Evolutionary conservation across 805 yeast species (phyloP).

Genomic region (Candida maris): DNA sequence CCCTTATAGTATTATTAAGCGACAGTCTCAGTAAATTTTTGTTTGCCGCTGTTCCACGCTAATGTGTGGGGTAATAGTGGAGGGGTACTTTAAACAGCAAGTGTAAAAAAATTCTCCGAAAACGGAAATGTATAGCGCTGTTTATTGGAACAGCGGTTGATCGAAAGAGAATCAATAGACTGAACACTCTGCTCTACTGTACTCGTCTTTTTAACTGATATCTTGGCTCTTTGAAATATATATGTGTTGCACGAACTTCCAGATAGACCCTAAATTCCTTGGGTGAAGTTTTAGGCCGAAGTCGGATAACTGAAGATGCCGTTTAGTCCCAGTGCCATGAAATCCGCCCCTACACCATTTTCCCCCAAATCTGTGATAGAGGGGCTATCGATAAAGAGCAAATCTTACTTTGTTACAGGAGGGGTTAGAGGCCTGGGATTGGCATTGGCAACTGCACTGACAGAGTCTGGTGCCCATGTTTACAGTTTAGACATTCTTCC

Average conservation of each 20-base stretch:
- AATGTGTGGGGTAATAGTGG: constrained; percentile 1
- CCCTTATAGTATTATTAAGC: background rate
- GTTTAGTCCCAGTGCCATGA: constrained; percentile 12
- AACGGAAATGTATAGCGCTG: background rate
- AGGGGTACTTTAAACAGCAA: background rate
- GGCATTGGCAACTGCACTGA: constrained; percentile 10
- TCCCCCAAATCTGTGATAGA: constrained; percentile 15
- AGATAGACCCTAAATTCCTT: background rate
- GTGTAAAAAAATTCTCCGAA: background rate
- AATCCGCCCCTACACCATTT: constrained; percentile 14
- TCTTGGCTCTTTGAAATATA: background rate
- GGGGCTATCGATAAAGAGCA: constrained; percentile 9
- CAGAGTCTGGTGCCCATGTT: constrained; percentile 16
- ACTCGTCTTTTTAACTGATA: background rate
- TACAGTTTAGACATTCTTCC: constrained; percentile 11
- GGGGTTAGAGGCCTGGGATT: constrained; percentile 18
- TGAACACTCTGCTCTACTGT: background rate
- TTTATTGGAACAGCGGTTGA: background rate
- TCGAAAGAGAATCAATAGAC: background rate
- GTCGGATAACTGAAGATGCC: constrained; percentile 1
- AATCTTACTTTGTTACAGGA: constrained; percentile 18
- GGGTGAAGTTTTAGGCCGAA: background rate
- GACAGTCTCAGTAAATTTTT: background rate
- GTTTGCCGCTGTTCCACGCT: background rate
- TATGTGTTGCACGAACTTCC: background rate